A percentile compares a stretch with the other conserved stretches of the same genome.
phyloP scores from a whole-genome alignment of 2,329 filamentous ascomycete genomes.

The Aspergillus pseudoviridinutans region DNA sequence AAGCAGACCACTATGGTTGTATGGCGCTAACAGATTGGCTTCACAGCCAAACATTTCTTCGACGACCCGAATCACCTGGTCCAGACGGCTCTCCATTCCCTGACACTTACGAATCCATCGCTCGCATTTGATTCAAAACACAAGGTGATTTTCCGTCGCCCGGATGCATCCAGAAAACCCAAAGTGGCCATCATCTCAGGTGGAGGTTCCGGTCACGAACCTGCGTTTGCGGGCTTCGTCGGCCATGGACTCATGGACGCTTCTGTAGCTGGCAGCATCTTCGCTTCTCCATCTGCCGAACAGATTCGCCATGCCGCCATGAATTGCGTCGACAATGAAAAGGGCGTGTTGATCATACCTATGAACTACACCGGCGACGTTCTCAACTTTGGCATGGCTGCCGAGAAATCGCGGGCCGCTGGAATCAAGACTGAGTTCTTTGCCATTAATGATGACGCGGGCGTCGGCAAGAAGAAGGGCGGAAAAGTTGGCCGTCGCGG shows the following conservation, averaged over 20 bases:
- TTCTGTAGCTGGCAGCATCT: constrained; percentile 82
- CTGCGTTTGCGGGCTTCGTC: constrained; percentile 81
- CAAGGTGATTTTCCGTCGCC: constrained; percentile 78
- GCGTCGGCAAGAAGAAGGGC: constrained; percentile 73
- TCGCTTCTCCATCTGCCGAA: constrained; percentile 75
- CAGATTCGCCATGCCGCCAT: constrained; percentile 76
- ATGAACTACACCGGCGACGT: constrained; percentile 95
- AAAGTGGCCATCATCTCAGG: constrained; percentile 83
- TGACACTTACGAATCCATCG: constrained; percentile 80
- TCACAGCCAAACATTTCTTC: constrained; percentile 74
- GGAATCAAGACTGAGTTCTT: constrained; percentile 81
- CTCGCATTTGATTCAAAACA: constrained; percentile 72
- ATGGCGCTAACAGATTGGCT: constrained; percentile 13
- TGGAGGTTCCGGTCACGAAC: constrained; percentile 87
- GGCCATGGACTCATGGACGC: constrained; percentile 75
- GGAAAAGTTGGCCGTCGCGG: constrained; percentile 92
- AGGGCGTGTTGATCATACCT: constrained; percentile 81
- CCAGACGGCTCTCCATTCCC: constrained; percentile 66
- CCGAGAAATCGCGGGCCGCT: constrained; percentile 82
- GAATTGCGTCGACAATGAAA: constrained; percentile 64
- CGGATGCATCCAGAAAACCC: constrained; percentile 45
- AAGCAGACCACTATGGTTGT: neutral
- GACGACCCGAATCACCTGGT: constrained; percentile 78
- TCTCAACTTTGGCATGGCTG: constrained; percentile 88
- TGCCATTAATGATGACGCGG: constrained; percentile 86